phyloP scores from a whole-genome alignment of 805 yeast species.

The Yarrowia sp. region DNA sequence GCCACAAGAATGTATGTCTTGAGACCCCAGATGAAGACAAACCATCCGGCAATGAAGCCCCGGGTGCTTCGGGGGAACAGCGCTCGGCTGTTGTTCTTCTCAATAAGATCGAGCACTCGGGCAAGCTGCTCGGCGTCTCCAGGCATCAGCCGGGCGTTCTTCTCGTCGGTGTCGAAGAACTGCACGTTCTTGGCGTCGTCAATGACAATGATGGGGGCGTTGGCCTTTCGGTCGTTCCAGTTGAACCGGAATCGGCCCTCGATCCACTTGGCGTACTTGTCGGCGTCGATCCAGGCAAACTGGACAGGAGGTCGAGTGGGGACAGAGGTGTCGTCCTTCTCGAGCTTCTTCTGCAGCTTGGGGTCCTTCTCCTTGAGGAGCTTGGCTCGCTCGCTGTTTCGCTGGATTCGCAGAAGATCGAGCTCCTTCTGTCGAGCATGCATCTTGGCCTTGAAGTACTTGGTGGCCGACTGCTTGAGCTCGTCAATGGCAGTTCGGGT shows the following conservation, averaged over 20 bases:
- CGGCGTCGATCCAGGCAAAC: constrained; percentile 39
- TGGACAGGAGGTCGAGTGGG: constrained; percentile 28
- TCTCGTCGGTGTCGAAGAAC: constrained; percentile 32
- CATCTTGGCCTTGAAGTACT: constrained; percentile 27
- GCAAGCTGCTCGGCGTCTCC: constrained; percentile 14
- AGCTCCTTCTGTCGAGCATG: constrained; percentile 32
- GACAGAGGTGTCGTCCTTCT: constrained; percentile 24
- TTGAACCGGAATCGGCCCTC: constrained; percentile 30
- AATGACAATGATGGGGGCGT: constrained; percentile 24
- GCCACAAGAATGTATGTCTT: constrained; percentile 16
- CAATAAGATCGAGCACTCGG: constrained; percentile 23
- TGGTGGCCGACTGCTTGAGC: constrained; percentile 47
- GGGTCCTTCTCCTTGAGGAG: constrained; percentile 39
- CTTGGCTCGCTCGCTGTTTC: constrained; percentile 25
- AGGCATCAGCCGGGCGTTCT: constrained; percentile 19
- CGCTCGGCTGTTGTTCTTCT: constrained; percentile 32
- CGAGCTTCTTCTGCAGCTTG: constrained; percentile 37
- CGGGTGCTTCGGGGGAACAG: constrained; percentile 32
- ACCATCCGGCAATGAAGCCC: constrained; percentile 12
- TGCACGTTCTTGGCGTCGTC: constrained; percentile 36
- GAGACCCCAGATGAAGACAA: constrained; percentile 23
- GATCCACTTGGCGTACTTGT: constrained; percentile 37
- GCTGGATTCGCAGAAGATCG: constrained; percentile 33
- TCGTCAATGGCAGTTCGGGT: constrained; percentile 45
- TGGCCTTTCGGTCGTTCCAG: constrained; percentile 23